Conservation (phyloP, 768 basidiomycete genomes). For the Pulveroboletus sp. region DNA sequence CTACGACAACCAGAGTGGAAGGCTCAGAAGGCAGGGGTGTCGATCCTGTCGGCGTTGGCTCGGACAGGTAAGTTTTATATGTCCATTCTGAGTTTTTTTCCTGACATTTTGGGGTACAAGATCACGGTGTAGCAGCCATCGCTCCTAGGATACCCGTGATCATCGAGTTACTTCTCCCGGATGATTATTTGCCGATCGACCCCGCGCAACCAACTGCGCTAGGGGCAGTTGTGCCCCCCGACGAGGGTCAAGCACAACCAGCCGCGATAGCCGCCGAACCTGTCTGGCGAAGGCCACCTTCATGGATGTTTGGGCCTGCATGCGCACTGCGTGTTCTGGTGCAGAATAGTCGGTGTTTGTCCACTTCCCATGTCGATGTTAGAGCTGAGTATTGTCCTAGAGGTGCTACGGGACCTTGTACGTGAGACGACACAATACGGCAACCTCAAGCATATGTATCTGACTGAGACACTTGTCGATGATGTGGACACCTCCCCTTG, state of each 20-base stretch:
- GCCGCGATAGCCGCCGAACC: neutral
- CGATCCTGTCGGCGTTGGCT: slow-evolving; percentile 21
- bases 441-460: slow-evolving; percentile 11
- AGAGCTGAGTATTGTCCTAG: slow-evolving; percentile 7
- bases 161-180: slow-evolving; percentile 18
- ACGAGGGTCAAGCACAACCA: neutral
- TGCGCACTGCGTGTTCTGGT: slow-evolving; percentile 21
- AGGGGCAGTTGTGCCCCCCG: neutral
- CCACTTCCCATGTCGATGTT: neutral
- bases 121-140: slow-evolving; percentile 14
- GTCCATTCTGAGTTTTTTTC: neutral
- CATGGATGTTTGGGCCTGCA: slow-evolving; percentile 24
- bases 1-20: slow-evolving; percentile 13
- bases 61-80: slow-evolving; percentile 12
- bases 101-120: slow-evolving; percentile 3
- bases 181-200: slow-evolving; percentile 6
- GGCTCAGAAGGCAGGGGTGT: slow-evolving; percentile 21
- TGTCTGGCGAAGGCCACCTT: slow-evolving; percentile 5
- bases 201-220: neutral
- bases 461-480: slow-evolving; percentile 11
- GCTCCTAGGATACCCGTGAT: slow-evolving; percentile 5
- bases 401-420: slow-evolving; percentile 2
- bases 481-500: slow-evolving; percentile 9
- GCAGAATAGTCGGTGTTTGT: slow-evolving; percentile 7
- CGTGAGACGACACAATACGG: slow-evolving; percentile 3